Evolutionary conservation across 768 basidiomycete genomes (phyloP), one percentile per base, ranked within the genome.

Genomic region (Naganishia vaughanmartiniae): DNA sequence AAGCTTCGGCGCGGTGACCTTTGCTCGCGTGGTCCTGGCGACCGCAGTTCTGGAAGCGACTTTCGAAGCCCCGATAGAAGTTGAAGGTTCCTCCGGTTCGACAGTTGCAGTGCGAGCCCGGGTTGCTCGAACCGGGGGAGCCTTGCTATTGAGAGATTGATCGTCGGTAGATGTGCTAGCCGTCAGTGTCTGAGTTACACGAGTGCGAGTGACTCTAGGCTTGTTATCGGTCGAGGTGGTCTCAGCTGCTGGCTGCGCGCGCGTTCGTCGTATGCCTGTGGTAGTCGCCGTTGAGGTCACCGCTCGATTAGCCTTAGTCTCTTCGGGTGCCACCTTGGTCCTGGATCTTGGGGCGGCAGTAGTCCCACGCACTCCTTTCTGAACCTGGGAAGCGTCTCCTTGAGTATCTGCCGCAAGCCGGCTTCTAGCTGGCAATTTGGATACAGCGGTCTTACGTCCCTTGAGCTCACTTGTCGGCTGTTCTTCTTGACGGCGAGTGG

Each of bases 271-370:
- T 15, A 54, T 26, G 26, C 24, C 60, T 42, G 56, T n/a, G 24
- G 26, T n/a, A 33, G 26, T 45, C 28, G 56, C 21, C 10, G 68
- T 24, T 17, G 68, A 34, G 17, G 46, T 53, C 31, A 57, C 21
- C 6, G 68, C 19, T 36, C 39, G 54, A 24, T n/a, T 51, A 42
- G 67, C 21, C 7, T n/a, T n/a, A 36, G 10, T 39, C 7, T 42
- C 55, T 39, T 56, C 55, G 26, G 11, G 54, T 30, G 24, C 67
- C 2, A 39, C 54, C 36, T 60, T 58, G 0, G 57, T 31, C 2
- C 68, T 46, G n/a, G 57, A 58, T 30, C 68, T 31, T n/a, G 45
- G 31, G 15, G 57, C 56, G 4, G 68, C 56, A 30, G 54, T 56
- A 12, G 67, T 15, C 24, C n/a, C 39, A 28, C 60, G 39, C 7